Conservation (phyloP, 2,329 filamentous ascomycete genomes). For the Fusarium temperatum region DNA sequence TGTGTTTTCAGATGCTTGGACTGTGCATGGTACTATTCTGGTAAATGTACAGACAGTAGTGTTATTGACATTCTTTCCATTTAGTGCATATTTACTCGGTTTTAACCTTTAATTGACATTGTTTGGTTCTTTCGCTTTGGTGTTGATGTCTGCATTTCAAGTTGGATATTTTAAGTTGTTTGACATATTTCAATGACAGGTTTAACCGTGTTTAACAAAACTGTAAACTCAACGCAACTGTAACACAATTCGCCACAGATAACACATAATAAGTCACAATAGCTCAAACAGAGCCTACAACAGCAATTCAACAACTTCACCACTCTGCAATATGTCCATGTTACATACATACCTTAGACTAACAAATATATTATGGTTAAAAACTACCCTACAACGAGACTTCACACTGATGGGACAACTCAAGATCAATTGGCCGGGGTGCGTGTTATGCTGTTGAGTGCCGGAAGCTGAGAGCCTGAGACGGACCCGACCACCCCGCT, state of each 20-base stretch:
- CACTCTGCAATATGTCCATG: background rate
- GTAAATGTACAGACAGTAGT: background rate
- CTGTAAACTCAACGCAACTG: background rate
- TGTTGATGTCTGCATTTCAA: background rate
- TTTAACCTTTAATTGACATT: background rate
- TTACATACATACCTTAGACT: background rate
- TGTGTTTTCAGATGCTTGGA: background rate
- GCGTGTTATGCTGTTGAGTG: background rate
- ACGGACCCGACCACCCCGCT: conserved; percentile 5
- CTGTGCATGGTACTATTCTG: background rate
- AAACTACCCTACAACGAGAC: conserved; percentile 7
- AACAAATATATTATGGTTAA: background rate
- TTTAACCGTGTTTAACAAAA: background rate
- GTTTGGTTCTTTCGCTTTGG: background rate
- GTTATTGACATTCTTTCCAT: background rate
- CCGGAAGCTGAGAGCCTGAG: background rate
- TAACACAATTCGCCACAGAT: background rate
- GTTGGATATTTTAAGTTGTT: background rate
- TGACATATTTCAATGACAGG: too few species aligned
- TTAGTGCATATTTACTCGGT: background rate
- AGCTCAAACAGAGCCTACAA: background rate
- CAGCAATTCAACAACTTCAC: background rate
- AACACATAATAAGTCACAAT: background rate
- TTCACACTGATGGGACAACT: background rate
- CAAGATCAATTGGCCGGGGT: background rate